Evolutionary conservation across 805 yeast genomes (phyloP), one percentile per base, ranked within the genome.

Genomic region (Clavispora phyllophila): DNA sequence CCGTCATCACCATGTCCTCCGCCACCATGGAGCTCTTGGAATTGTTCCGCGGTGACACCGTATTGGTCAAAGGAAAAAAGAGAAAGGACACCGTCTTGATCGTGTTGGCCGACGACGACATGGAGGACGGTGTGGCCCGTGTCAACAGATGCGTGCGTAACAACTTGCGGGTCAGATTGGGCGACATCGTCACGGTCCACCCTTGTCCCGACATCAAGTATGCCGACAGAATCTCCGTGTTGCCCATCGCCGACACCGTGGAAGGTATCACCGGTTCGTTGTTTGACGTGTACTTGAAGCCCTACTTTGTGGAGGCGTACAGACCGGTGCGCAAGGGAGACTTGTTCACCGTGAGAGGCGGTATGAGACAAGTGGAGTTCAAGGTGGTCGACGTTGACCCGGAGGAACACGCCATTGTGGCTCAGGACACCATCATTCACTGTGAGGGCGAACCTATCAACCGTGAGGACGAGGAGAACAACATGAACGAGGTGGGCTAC

Each of bases 361-460:
- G 97, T 63, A 93, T 93, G 99, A 83, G 99, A 70, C 98, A 91
- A 64, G 99, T 93, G 35, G 99, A 93, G 67, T 93, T 93, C 73
- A 95, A 93, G 68, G 96, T 93, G 37, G 97, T 91, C 37, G 99
- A 93, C 51, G 96, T 93, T 45, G 99, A 93, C 62, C 99, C 99
- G 7, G 89, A 87, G 58, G 98, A 93, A 56, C 86, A 82, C 58
- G 99, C 96, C 47, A 95, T 93, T 60, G 99, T 93, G 37, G 96
- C 99, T 15, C 99, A 93, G 71, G 99, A 93, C 62, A 93, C 99
- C 28, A 81, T 93, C 54, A 93, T 93, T 60, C 99, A 93, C 71
- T 90, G 96, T 61, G 99, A 93, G 67, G 99, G 99, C 62, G 99
- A 93, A 58, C 97, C 99, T 61, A 91, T 93, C 68, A 87, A 87